These are phyloP conservation scores for Panaeolus cyanescens DNA, from an alignment of 768 basidiomycete genomes.

Conservation along the genomic window DNA sequence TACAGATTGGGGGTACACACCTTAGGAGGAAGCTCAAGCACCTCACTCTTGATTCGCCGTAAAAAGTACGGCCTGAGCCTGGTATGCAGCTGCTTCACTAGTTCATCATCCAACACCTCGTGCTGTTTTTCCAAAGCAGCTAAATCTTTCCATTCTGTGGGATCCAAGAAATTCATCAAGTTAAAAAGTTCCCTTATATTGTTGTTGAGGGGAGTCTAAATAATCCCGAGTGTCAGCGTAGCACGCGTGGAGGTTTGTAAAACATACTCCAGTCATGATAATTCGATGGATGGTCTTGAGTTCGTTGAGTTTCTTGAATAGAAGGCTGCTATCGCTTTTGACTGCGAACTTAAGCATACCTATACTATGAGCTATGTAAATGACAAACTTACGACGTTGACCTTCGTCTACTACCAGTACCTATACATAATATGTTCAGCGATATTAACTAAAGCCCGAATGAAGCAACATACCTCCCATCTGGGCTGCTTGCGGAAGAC, in stretches of 20 bases:
- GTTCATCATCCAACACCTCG: conserved; percentile 76
- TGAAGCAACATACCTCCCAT: conserved; percentile 66
- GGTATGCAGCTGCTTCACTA: conserved; percentile 77
- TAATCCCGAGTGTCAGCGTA: conserved; percentile 5
- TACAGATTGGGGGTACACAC: conserved; percentile 36
- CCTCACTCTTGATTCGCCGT: conserved; percentile 91
- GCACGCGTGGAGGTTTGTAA: neutral
- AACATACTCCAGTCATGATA: conserved; percentile 82
- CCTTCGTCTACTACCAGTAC: conserved; percentile 92
- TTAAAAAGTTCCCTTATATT: conserved; percentile 97
- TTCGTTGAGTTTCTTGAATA: conserved; percentile 83
- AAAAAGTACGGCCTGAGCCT: conserved; percentile 89
- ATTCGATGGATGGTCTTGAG: conserved; percentile 78
- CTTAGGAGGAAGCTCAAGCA: conserved; percentile 90
- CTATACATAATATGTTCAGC: conserved; percentile 23
- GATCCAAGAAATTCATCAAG: conserved; percentile 94
- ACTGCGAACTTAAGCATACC: conserved; percentile 44
- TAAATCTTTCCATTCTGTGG: conserved; percentile 73
- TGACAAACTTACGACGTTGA: conserved; percentile 68
- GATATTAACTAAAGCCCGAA: neutral
- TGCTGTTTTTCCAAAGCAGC: conserved; percentile 74
- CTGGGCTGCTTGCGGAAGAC: conserved; percentile 83
- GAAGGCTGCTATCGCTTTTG: conserved; percentile 77
- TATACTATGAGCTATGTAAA: neutral
- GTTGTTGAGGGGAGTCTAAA: conserved; percentile 91